A percentile compares a stretch with the other conserved stretches of the same genome.
These are phyloP conservation scores for Aspergillus nidulans DNA, from an alignment of 495 filamentous ascomycete species.

Conservation along the genomic window DNA sequence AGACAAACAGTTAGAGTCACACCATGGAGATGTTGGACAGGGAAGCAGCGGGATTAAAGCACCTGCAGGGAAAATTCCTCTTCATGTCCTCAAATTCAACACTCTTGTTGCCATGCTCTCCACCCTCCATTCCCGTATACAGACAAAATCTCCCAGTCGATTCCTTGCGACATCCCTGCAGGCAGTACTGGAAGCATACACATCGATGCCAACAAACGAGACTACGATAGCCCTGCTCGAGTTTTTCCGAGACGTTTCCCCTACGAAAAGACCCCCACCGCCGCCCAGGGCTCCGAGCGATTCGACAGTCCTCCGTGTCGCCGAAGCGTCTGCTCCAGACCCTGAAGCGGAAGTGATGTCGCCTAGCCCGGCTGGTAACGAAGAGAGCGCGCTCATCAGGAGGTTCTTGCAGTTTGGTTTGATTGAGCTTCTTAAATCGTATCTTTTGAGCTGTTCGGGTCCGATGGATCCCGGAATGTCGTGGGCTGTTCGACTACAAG, in stretches of 20 bases:
- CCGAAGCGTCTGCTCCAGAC: constrained; percentile 63
- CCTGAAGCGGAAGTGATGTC: constrained; percentile 66
- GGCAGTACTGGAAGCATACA: constrained; percentile 67
- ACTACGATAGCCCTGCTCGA: constrained; percentile 71
- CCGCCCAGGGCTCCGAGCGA: constrained; percentile 65
- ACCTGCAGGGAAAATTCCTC: constrained; percentile 18
- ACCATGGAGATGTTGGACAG: not conserved
- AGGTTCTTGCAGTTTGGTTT: constrained; percentile 81
- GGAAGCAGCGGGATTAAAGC: constrained; percentile 5
- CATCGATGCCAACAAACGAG: constrained; percentile 51
- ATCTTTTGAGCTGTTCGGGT: constrained; percentile 54
- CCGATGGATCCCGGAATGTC: constrained; percentile 63
- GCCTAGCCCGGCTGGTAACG: constrained; percentile 46
- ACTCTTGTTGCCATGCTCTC: constrained; percentile 74
- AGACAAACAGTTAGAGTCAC: not conserved
- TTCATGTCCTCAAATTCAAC: constrained; percentile 58
- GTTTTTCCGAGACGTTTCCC: constrained; percentile 69
- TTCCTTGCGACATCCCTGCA: constrained; percentile 89
- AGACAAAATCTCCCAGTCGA: constrained; percentile 84
- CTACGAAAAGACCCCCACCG: constrained; percentile 66
- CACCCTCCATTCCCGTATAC: constrained; percentile 81
- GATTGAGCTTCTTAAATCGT: constrained; percentile 79
- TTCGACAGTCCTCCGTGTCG: constrained; percentile 29
- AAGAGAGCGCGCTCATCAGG: constrained; percentile 55
- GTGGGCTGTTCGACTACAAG: constrained; percentile 71